Base-by-base conservation (phyloP, 805 yeast species). In the Alloascoidea hylecoeti region DNA sequence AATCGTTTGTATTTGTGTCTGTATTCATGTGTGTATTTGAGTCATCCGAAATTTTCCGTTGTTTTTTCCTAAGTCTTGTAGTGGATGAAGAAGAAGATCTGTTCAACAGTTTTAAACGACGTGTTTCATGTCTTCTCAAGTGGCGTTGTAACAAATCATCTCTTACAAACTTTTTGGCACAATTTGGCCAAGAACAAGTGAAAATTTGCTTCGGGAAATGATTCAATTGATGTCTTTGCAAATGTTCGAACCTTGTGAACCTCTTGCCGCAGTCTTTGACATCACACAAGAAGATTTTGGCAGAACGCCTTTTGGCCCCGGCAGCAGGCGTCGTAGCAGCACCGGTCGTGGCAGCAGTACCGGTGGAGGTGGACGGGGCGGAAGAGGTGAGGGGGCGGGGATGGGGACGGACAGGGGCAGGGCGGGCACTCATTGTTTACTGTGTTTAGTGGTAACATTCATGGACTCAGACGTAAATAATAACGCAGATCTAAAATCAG, bases 141-240 rank as follows among this genome's bases (percentile, higher is more conserved):
- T 57, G 61, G 16, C 61, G 45, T 6, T 39, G 41, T n/a, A 47
- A 44, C 18, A 57, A 42, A 36, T 57, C 61, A 30, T 56, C 58
- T 2, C 61, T 46, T 6, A 57, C 61, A 52, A 57, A 57, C 16
- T 49, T 48, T 39, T 49, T 50, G 13, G 43, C 38, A 37, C 61
- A 57, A 9, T 49, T 55, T 3, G 50, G 50, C 53, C 56, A 57
- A 12, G 48, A 39, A 36, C 61, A 57, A 16, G 39, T 39, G 36
- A 43, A 56, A n/a, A 56, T 57, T 34, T 52, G 47, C 41, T 58
- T 55, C 13, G 63, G 61, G 4, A 45, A 40, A 33, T 44, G 55
- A 42, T 51, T 51, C 18, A 51, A 43, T 42, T 51, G 55, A 38
- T 51, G 55, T 14, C 55, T 34, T 3, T 39, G 41, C 13, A 51